Percentiles rank a stretch among this genome's conserved stretches.
phyloP scores from a whole-genome alignment of 352 stramenopile genomes.

The Globisporangium ultimum region DNA sequence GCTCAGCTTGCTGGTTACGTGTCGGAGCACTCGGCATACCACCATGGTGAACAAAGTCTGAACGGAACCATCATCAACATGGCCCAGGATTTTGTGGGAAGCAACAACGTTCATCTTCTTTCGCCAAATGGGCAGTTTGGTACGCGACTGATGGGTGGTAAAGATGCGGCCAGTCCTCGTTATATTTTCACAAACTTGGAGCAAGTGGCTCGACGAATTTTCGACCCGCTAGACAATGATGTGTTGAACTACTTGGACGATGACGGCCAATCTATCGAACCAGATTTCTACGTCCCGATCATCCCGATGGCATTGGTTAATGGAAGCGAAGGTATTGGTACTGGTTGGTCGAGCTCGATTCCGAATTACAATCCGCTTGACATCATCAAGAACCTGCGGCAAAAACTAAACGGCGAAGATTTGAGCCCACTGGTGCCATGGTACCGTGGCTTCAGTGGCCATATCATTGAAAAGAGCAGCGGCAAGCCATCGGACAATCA shows the following conservation, averaged over 20 bases:
- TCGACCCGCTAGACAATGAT: conserved; percentile 88
- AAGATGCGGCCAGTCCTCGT: conserved; percentile 92
- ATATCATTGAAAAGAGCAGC: conserved; percentile 78
- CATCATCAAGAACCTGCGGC: conserved; percentile 77
- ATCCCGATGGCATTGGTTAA: conserved; percentile 98
- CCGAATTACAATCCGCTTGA: conserved; percentile 92
- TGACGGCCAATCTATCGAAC: conserved; percentile 91
- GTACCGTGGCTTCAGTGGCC: conserved; percentile 90
- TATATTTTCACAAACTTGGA: conserved; percentile 95
- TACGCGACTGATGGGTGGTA: conserved; percentile 95
- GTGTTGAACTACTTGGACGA: conserved; percentile 91
- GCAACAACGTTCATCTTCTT: conserved; percentile 97
- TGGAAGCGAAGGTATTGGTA: conserved; percentile 96
- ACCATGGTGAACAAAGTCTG: conserved; percentile 96
- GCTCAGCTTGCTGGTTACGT: conserved; percentile 96
- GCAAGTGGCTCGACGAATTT: conserved; percentile 77
- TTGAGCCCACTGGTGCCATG: conserved; percentile 76
- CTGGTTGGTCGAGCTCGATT: conserved; percentile 92
- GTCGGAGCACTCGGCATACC: conserved; percentile 98
- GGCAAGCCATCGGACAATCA: conserved; percentile 46
- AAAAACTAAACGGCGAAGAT: conserved; percentile 62
- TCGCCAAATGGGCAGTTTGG: conserved; percentile 97
- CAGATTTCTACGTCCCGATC: conserved; percentile 93
- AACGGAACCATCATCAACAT: conserved; percentile 97
- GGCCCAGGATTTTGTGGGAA: conserved; percentile 98